Conservation (phyloP, 108 stramenopile genomes). For the Cylindrotheca fusiformis region DNA sequence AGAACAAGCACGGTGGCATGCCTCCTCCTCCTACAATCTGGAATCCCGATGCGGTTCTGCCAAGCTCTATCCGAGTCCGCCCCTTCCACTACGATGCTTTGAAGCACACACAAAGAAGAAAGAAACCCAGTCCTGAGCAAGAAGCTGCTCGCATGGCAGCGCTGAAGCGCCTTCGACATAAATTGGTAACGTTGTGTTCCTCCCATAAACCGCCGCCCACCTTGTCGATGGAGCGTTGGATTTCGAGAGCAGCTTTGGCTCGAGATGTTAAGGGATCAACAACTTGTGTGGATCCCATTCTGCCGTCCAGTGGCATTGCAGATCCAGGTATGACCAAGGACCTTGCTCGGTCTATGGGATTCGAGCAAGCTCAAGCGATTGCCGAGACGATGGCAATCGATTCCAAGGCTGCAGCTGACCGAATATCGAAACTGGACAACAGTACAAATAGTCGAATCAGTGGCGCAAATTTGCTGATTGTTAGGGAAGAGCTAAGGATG, state of each 20-base stretch:
- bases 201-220: slow-evolving; percentile 15
- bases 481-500: neutral
- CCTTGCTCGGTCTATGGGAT: slow-evolving; percentile 3
- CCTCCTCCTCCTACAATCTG: neutral
- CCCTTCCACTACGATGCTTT: neutral
- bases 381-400: neutral
- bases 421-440: slow-evolving; percentile 4
- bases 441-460: neutral
- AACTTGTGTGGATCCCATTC: slow-evolving; percentile 13
- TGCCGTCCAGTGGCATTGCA: slow-evolving; percentile 16
- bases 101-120: neutral
- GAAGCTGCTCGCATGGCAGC: slow-evolving; percentile 28
- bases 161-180: slow-evolving; percentile 20
- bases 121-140: slow-evolving; percentile 6
- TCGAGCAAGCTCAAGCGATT: neutral
- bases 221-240: slow-evolving; percentile 34
- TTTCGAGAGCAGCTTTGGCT: slow-evolving; percentile 18
- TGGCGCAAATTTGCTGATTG: no score
- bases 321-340: slow-evolving; percentile 11
- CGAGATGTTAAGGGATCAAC: neutral
- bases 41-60: slow-evolving; percentile 3
- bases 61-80: neutral
- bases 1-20: no score
- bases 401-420: neutral
- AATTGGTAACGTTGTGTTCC: slow-evolving; percentile 11